phyloP scores from a whole-genome alignment of 148 eudicot genomes.

The Rhododendron henanense region DNA sequence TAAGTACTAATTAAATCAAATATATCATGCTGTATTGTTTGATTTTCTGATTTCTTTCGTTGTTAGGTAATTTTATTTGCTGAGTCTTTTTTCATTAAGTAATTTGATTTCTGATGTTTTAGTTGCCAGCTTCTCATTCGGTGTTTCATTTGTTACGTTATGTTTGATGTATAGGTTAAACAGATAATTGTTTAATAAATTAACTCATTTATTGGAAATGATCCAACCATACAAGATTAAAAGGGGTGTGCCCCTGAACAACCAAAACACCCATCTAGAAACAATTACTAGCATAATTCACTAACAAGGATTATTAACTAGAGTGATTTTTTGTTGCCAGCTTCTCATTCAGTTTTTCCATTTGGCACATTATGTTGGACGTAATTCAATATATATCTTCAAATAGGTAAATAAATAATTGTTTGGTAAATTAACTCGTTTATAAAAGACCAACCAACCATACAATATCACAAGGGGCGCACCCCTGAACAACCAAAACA shows the following conservation, averaged over 20 bases:
- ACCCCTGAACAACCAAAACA: neutral
- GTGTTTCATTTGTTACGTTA: no score
- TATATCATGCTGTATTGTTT: neutral
- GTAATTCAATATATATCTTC: neutral
- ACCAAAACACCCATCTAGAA: neutral
- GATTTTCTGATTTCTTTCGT: neutral
- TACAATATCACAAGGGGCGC: neutral
- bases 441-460: neutral
- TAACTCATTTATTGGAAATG: neutral
- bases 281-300: neutral
- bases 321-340: neutral
- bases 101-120: neutral
- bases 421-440: neutral
- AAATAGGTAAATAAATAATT: neutral
- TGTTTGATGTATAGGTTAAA: neutral
- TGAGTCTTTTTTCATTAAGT: neutral
- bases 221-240: neutral
- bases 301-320: neutral
- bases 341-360: neutral
- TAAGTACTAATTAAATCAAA: neutral
- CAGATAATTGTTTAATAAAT: neutral
- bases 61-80: neutral
- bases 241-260: neutral
- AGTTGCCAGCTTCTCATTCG: neutral
- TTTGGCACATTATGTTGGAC: neutral